Evolutionary conservation across 2,329 filamentous ascomycete genomes (phyloP), one percentile per base, ranked within the genome.

Genomic region (Geoglossum cookeanum): DNA sequence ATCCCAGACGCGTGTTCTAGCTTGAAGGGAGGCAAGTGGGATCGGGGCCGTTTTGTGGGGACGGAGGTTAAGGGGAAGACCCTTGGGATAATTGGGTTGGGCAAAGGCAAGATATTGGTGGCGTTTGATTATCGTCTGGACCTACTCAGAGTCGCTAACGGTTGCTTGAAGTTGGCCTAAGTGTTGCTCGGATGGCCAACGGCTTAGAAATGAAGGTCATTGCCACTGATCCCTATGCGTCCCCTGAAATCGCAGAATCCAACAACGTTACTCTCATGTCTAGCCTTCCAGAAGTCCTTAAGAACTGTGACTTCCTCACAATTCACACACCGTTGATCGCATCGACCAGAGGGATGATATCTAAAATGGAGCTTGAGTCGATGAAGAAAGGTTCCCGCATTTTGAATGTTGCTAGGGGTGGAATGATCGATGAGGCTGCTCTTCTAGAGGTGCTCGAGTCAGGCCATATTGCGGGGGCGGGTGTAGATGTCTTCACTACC

Each of bases 61-160:
- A 78, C 88, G 17, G 86, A 91, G 67, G 81, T 90, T 9, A 84
- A 86, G 55, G 79, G 82, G 51, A 91, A 90, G 71, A 84, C 79
- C 0, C 72, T 91, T 5, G 85, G 82, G 0, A 83, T 91, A 55
- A 79, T 92, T 44, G 87, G 87, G 1, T 70, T 90, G 30, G 87
- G 87, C n/a, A 90, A 90, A 71, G 85, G 77, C 77, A 65, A 48
- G 60, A 48, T 13, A 22, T 33, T 27, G 45, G 37, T 32, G 8
- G 42, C 22, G 27, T 52, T 27, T 30, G 30, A 22, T 45, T n/a
- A 47, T 3, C 35, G 7, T 37, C 13, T 4, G n/a, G 15, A 4
- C n/a, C 42, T 15, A 45, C 6, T 7, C 1, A 17, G 17, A 4
- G 35, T 33, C 29, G 17, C 9, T 39, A 32, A 30, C 56, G 35